phyloP scores from a whole-genome alignment of 495 filamentous ascomycete genomes.

The Penicillium ochrochloron region DNA sequence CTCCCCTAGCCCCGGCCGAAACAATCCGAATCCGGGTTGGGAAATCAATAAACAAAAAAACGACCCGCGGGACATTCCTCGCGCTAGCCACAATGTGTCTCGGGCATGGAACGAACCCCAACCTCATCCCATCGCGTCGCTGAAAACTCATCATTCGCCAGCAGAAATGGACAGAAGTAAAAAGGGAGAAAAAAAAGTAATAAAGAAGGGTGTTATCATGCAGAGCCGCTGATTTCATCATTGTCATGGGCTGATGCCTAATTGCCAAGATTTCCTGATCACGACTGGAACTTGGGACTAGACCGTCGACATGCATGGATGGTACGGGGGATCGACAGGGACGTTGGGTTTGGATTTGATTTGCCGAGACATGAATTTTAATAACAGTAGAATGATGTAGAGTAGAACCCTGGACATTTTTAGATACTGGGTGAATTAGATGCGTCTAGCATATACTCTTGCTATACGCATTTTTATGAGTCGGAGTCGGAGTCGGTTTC shows the following conservation, averaged over 20 bases:
- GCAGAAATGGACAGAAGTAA: not conserved
- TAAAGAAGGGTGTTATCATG: not conserved
- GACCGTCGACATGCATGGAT: conserved; percentile 14
- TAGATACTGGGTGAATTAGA: too few species aligned
- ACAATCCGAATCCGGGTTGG: not conserved
- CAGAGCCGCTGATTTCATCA: not conserved
- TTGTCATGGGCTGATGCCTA: not conserved
- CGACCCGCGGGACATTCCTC: conserved; percentile 9
- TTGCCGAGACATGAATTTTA: conserved; percentile 9
- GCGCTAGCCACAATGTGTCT: not conserved
- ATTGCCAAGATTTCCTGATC: not conserved
- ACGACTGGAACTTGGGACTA: not conserved
- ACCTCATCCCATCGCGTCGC: not conserved
- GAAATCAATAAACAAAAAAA: not conserved
- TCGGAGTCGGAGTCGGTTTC: too few species aligned
- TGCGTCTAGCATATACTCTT: too few species aligned
- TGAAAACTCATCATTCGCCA: not conserved
- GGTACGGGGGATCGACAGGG: conserved; percentile 33
- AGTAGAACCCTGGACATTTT: too few species aligned
- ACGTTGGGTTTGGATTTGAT: conserved; percentile 4
- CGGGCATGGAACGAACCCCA: conserved; percentile 3
- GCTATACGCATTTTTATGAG: too few species aligned
- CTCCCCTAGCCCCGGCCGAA: not conserved
- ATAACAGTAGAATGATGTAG: not conserved
- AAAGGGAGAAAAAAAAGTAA: not conserved